A percentile compares a stretch with the other conserved stretches of the same genome.
phyloP scores from a whole-genome alignment of 2,329 filamentous ascomycete genomes.

The Saccharata proteae region DNA sequence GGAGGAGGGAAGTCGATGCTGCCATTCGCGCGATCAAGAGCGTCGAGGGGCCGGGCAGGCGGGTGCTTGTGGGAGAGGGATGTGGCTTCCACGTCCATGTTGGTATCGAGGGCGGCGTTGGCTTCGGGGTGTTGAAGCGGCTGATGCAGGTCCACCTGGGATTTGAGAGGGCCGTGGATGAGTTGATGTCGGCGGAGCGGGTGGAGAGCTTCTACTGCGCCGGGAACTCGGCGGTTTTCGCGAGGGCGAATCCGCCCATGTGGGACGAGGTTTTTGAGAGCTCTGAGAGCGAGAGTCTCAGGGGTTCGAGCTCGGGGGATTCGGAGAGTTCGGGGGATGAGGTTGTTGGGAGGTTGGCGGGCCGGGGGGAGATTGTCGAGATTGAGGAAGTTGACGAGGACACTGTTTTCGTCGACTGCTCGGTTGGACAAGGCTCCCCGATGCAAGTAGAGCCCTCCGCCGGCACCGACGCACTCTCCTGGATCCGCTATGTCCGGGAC shows the following conservation, averaged over 20 bases:
- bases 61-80: background rate
- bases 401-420: too few relatives aligned
- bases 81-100: conserved; percentile 21
- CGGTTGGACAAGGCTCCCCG: too few relatives aligned
- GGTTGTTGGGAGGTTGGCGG: background rate
- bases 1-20: too few relatives aligned
- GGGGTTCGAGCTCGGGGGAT: too few relatives aligned
- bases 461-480: too few relatives aligned
- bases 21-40: too few relatives aligned
- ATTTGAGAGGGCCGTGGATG: conserved; percentile 17
- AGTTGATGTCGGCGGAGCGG: conserved; percentile 13
- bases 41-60: background rate
- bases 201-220: background rate
- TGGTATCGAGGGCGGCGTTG: conserved; percentile 15
- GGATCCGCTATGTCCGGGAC: too few relatives aligned
- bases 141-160: conserved; percentile 15
- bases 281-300: too few relatives aligned
- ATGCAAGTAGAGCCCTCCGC: too few relatives aligned
- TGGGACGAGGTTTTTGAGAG: too few relatives aligned
- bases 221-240: background rate
- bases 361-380: too few relatives aligned
- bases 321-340: background rate
- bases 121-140: conserved; percentile 16
- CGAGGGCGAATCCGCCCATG: background rate
- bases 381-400: too few relatives aligned